These are phyloP conservation scores for Lomentospora prolificans DNA, from an alignment of 2,329 filamentous ascomycete genomes.

Conservation along the genomic window DNA sequence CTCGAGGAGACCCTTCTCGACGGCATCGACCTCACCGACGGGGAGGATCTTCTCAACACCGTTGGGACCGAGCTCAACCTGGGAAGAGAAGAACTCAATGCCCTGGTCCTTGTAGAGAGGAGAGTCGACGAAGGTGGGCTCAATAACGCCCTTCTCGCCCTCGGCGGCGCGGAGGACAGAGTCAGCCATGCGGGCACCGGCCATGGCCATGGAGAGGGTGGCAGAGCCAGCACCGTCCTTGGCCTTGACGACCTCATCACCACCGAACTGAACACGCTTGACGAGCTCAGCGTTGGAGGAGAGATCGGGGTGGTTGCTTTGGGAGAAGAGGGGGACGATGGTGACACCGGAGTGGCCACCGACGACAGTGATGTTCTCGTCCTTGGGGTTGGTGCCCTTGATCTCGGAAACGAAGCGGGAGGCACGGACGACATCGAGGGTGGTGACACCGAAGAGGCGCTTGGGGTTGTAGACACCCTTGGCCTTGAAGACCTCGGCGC, in stretches of 20 bases:
- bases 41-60: slow-evolving; percentile 91
- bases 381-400: slow-evolving; percentile 80
- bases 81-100: slow-evolving; percentile 92
- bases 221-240: slow-evolving; percentile 97
- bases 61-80: slow-evolving; percentile 90
- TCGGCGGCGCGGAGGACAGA: slow-evolving; percentile 84
- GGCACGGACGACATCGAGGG: slow-evolving; percentile 95
- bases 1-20: slow-evolving; percentile 85
- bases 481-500: slow-evolving; percentile 92
- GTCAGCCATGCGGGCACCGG: slow-evolving; percentile 76
- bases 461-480: slow-evolving; percentile 97
- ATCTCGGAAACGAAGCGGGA: slow-evolving; percentile 95
- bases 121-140: slow-evolving; percentile 95
- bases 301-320: slow-evolving; percentile 80
- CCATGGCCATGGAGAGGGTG: slow-evolving; percentile 98
- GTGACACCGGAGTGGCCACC: slow-evolving; percentile 97
- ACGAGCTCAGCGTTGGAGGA: slow-evolving; percentile 70
- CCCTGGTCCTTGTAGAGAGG: slow-evolving; percentile 98
- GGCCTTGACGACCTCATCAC: slow-evolving; percentile 98
- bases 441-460: slow-evolving; percentile 98
- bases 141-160: slow-evolving; percentile 88
- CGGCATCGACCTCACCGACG: slow-evolving; percentile 72
- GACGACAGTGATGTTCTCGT: slow-evolving; percentile 91
- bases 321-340: slow-evolving; percentile 95
- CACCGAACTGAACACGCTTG: slow-evolving; percentile 95